Percentiles rank a stretch among this genome's conserved stretches.
phyloP scores from a whole-genome alignment of 768 basidiomycete species.

The Bullera alba region DNA sequence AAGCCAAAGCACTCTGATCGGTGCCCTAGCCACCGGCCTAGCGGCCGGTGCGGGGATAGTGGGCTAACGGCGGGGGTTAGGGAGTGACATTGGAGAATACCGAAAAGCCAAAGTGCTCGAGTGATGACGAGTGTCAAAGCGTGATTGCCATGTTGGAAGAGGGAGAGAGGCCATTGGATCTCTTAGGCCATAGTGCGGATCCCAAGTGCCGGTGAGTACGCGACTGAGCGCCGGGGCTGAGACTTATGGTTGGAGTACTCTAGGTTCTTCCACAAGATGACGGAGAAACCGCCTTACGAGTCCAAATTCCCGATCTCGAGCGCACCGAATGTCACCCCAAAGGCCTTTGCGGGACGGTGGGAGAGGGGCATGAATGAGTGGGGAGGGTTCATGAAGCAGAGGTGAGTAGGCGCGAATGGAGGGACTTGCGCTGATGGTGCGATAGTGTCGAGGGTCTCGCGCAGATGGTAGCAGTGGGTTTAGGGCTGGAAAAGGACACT shows the following conservation, averaged over 20 bases:
- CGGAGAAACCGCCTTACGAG: conserved; percentile 58
- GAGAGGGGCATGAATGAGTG: conserved; percentile 68
- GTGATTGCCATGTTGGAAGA: conserved; percentile 72
- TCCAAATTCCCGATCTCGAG: conserved; percentile 71
- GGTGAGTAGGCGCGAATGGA: conserved; percentile 53
- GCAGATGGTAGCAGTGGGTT: conserved; percentile 77
- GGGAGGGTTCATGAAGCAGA: conserved; percentile 79
- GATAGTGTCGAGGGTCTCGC: conserved; percentile 74
- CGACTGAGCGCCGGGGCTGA: not conserved
- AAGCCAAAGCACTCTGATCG: not conserved
- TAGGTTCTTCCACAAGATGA: conserved; percentile 48
- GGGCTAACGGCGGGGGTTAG: conserved; percentile 39
- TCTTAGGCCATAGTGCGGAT: conserved; percentile 58
- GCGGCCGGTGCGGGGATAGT: not conserved
- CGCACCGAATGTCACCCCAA: conserved; percentile 74
- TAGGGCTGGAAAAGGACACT: conserved; percentile 62
- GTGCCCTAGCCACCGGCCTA: not conserved
- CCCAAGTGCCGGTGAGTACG: conserved; percentile 73
- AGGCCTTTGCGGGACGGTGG: conserved; percentile 62
- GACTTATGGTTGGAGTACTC: not conserved
- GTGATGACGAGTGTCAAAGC: conserved; percentile 67
- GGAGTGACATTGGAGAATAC: conserved; percentile 96
- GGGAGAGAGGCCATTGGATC: conserved; percentile 73
- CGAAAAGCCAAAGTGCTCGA: conserved; percentile 60
- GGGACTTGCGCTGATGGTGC: conserved; percentile 8